Base-by-base conservation (phyloP, 2,329 filamentous ascomycete genomes). In the Dendrostoma leiphaemia region DNA sequence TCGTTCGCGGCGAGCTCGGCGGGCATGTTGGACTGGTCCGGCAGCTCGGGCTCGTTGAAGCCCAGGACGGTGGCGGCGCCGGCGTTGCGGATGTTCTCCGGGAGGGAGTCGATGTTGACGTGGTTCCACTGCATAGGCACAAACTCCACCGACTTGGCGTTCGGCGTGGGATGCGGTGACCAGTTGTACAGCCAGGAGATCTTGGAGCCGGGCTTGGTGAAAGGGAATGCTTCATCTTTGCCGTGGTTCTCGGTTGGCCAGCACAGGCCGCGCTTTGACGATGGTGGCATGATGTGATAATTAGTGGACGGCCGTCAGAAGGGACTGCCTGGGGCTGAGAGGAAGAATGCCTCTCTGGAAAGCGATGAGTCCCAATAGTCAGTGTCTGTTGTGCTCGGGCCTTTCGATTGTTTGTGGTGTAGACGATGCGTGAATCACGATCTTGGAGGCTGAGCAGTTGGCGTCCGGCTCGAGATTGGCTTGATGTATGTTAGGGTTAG, bases 91-190 rank as follows among this genome's bases (percentile, higher is more conserved):
- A 38, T 23, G 49, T 57, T 51, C 1, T 55, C 50, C 23, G 35
- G 31, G n/a, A 63, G 56, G 1, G 37, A 28, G 35, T 59, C 58
- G 35, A 60, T 59, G 52, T 61, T 59, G 44, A 61, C 61, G 51
- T 62, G 60, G 50, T 62, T 63, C 61, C 61, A 63, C 38, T 63
- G 61, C 61, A 63, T 63, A 3, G 61, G 61, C 2, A 63, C 47
- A 17, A 61, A 63, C 23, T 60, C 54, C 1, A 61, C 40, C 0
- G 51, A 49, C 19, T 32, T 35, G 17, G 49, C 54, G 17, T 53
- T 46, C 1, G 61, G 61, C 0, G 61, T 62, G 1, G 60, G 56
- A 23, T 43, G 44, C 1, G 61, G 60, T 2, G 61, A 63, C 61
- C 61, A 63, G 57, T 63, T 62, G 58, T 63, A 63, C 8, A 63